Evolutionary conservation across 1,284 basidiomycete genomes (phyloP), one percentile per base, ranked within the genome.

Genomic region (Thecaphora thlaspeos): DNA sequence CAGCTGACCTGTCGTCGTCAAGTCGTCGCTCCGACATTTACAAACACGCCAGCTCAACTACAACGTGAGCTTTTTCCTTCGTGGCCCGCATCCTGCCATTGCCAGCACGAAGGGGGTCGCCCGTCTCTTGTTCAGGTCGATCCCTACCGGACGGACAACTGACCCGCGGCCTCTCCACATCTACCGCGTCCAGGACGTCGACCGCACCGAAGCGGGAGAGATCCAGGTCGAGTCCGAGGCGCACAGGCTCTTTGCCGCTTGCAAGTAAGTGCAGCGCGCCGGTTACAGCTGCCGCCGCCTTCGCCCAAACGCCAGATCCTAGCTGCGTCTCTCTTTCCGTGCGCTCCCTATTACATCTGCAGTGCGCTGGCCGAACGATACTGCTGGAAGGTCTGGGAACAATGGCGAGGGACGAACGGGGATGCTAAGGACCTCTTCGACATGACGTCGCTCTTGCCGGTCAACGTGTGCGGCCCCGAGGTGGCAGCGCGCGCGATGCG

Each of bases 401-500:
- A 17, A 17, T 10, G 32, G 10, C 10, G 32, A 17, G 17, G 32
- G 32, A 10, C 17, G 32, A 18, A 40, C 38, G 38, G 3, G 14
- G 7, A 11, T 8, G 15, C 15, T 18, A 8, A 4, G 21, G 18
- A 8, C 4, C 11, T 21, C 5, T 43, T 43, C 23, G 23, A 8
- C 15, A 43, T 43, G 41, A 43, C 41, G 9, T 43, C 41, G 22
- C 41, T 43, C 11, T 23, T 43, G 15, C 41, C 41, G 22, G 41
- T 28, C 41, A 43, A 43, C n/a, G 28, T 43, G 5, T 43, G 41
- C n/a, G 41, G 41, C 3, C 41, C 41, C 15, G 41, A 43, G 41
- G 41, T 43, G 22, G 26, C 28, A n/a, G 23, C 41, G 3, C 23
- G 23, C n/a, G 23, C 26, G 11, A 14, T 43, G 41, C 22, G 41